Conservation (phyloP, 805 yeast species). For the Nakazawaea holstii region DNA sequence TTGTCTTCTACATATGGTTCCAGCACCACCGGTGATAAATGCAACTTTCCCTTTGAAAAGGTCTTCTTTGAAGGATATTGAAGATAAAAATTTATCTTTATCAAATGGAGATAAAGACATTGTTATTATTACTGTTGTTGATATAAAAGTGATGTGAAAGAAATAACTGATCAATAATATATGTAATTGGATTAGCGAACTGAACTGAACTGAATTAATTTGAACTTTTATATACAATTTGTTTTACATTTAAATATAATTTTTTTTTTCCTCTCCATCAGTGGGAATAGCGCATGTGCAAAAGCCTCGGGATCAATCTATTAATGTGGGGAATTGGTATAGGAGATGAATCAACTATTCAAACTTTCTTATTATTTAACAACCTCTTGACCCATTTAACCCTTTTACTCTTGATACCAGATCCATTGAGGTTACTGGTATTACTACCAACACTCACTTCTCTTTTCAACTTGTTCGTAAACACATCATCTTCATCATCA, state of each 20-base stretch:
- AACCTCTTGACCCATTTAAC: slow-evolving; percentile 10
- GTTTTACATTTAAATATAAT: too few relatives aligned
- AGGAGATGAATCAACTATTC: background rate
- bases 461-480: slow-evolving; percentile 6
- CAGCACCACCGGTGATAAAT: slow-evolving; percentile 94
- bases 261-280: too few relatives aligned
- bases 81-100: slow-evolving; percentile 2
- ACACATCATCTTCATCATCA: slow-evolving; percentile 1
- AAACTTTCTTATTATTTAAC: slow-evolving; percentile 1
- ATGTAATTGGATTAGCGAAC: too few relatives aligned
- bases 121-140: background rate
- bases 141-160: too few relatives aligned
- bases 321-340: background rate
- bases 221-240: too few relatives aligned
- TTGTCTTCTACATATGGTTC: slow-evolving; percentile 90
- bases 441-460: slow-evolving; percentile 4
- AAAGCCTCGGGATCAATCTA: background rate
- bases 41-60: slow-evolving; percentile 81
- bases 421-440: background rate
- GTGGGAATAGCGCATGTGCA: too few relatives aligned
- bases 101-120: background rate
- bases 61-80: slow-evolving; percentile 42
- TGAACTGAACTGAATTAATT: too few relatives aligned
- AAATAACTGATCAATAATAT: too few relatives aligned
- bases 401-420: background rate